Evolutionary conservation across 139 green algal genomes (phyloP), one percentile per base, ranked within the genome.

Genomic region (Tetraselmis striata): DNA sequence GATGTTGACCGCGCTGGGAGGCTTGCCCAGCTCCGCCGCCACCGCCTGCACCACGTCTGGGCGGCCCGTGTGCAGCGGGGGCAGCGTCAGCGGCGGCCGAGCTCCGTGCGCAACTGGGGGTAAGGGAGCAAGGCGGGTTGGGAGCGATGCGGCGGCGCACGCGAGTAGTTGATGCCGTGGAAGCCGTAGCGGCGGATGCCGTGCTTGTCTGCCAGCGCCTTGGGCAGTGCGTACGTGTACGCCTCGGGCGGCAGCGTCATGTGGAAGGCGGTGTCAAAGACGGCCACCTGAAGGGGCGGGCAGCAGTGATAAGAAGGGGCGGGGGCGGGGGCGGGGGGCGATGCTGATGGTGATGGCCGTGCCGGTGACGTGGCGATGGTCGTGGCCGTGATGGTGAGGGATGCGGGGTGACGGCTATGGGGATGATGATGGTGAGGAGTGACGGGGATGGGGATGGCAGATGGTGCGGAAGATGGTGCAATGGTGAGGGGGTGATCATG

Each of bases 251-350:
- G 88, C 92, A 98, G 96, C 29, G 92, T 97, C 59, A 92, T 86
- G 85, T 98, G 95, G 83, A 95, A 98, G 5, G 95, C 95, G 0
- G 95, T 98, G 88, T 98, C 95, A 84, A 98, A 98, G 30, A 98
- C 94, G 28, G 88, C 95, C 11, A 98, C 95, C 88, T 98, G 94
- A 22, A 67, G 11, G n/a, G n/a, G n/a, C n/a, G n/a, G n/a, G n/a
- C n/a, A 67, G 18, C 5, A 67, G 11, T 18, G 5, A 67, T 25
- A 67, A 67, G 45, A 67, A 67, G 45, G 45, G 45, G 5, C 18
- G n/a, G n/a, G n/a, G n/a, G n/a, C n/a, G n/a, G 45, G 11, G 5
- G 45, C 45, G 45, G 18, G 18, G 45, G 5, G 45, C 45, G 45
- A 67, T 5, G 45, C 45, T 67, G 45, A 67, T 25, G 45, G 45